Evolutionary conservation across 2,329 filamentous ascomycete species (phyloP).

Genomic region (Trichophyton schoenleinii): DNA sequence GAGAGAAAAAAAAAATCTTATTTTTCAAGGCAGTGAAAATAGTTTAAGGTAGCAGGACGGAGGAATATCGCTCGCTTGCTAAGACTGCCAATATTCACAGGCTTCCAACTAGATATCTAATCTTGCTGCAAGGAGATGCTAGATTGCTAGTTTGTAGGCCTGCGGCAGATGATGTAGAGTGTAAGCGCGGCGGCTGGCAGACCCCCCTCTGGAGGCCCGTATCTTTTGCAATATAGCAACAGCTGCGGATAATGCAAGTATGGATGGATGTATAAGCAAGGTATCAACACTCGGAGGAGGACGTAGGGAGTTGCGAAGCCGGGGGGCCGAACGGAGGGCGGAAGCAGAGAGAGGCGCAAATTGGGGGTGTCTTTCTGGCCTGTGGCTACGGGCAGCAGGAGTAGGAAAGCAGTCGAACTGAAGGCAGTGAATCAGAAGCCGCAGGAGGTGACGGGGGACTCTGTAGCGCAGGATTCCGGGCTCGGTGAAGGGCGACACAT

Average conservation of each 20-base stretch:
- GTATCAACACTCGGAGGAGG: not conserved
- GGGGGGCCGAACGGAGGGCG: not conserved
- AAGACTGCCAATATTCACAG: not conserved
- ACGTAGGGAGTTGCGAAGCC: not conserved
- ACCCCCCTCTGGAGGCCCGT: not conserved
- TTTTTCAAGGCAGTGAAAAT: not conserved
- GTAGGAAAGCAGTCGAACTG: not conserved
- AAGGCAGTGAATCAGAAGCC: not conserved
- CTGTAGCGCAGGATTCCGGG: not conserved
- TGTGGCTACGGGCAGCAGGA: not conserved
- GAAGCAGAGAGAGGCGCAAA: not conserved
- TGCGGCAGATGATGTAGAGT: not conserved
- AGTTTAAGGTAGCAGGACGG: not conserved
- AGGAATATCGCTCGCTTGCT: not conserved
- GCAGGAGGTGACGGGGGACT: not conserved
- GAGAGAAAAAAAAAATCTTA: not conserved
- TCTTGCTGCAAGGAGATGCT: not conserved
- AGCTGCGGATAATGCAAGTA: not conserved
- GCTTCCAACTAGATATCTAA: too few species aligned
- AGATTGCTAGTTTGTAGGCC: not conserved
- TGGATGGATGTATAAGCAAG: not conserved
- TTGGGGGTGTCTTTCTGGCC: not conserved
- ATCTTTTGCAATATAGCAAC: not conserved
- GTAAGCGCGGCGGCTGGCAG: not conserved
- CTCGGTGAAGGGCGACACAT: not conserved